Evolutionary conservation across 2,329 filamentous ascomycete species (phyloP).

Genomic region (Aspergillus cejpii): DNA sequence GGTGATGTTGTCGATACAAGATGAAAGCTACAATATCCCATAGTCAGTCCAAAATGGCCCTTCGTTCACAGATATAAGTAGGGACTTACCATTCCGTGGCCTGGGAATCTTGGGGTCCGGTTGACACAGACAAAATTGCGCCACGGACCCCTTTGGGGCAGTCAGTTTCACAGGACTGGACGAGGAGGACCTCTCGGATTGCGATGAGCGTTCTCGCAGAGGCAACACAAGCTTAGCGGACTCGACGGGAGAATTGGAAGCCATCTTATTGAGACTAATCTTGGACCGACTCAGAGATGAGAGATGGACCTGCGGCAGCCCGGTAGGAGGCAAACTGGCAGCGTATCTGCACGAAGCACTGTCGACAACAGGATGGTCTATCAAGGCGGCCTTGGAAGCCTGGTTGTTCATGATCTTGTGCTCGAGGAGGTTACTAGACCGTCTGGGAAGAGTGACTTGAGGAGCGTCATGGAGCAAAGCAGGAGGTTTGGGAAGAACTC

Average conservation of each 20-base stretch:
- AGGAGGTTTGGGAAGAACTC: slow-evolving; percentile 42
- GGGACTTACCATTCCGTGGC: slow-evolving; percentile 61
- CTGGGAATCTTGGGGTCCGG: slow-evolving; percentile 65
- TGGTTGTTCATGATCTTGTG: slow-evolving; percentile 40
- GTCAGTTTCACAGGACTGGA: slow-evolving; percentile 32
- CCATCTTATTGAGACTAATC: slow-evolving; percentile 18
- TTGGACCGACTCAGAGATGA: slow-evolving; percentile 23
- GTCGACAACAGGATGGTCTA: slow-evolving; percentile 16
- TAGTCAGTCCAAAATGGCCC: slow-evolving; percentile 11
- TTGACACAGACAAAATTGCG: slow-evolving; percentile 61
- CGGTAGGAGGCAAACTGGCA: slow-evolving; percentile 19
- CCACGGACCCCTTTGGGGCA: slow-evolving; percentile 37
- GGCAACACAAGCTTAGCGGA: slow-evolving; percentile 16
- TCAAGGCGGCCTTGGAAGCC: slow-evolving; percentile 16
- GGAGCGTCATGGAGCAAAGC: slow-evolving; percentile 38
- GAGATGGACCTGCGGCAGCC: slow-evolving; percentile 24
- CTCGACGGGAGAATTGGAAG: slow-evolving; percentile 12
- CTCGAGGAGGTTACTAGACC: slow-evolving; percentile 34
- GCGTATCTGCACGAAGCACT: slow-evolving; percentile 5
- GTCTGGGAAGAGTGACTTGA: slow-evolving; percentile 28
- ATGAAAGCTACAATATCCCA: slow-evolving; percentile 91
- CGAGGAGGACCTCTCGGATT: slow-evolving; percentile 24
- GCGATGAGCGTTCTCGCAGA: slow-evolving; percentile 22
- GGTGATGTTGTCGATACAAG: slow-evolving; percentile 88
- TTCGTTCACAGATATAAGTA: slow-evolving; percentile 15